phyloP scores from a whole-genome alignment of 2,329 filamentous ascomycete genomes.

The Sporothrix pseudoabietina region DNA sequence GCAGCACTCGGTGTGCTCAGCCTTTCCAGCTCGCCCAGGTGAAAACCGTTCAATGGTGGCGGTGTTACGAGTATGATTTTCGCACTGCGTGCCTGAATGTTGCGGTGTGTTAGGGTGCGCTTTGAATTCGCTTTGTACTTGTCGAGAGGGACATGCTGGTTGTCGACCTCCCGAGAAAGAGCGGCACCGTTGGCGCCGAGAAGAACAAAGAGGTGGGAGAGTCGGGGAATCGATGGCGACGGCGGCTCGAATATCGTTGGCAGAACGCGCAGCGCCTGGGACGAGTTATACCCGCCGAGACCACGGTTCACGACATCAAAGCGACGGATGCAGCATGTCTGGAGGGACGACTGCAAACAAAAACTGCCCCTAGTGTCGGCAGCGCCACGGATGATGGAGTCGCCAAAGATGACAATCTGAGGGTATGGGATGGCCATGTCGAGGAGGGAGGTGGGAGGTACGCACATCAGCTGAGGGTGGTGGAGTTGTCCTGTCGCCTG shows the following conservation, averaged over 20 bases:
- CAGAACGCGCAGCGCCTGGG: background rate
- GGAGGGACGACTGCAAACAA: background rate
- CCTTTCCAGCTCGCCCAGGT: background rate
- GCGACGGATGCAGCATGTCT: slow-evolving; percentile 1
- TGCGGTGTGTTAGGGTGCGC: background rate
- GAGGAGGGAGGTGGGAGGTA: background rate
- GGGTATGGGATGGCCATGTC: background rate
- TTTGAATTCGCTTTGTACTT: background rate
- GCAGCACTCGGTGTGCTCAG: background rate
- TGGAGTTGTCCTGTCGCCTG: background rate
- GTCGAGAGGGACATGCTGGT: background rate
- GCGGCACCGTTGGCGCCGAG: background rate
- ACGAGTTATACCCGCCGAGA: background rate
- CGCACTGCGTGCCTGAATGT: background rate
- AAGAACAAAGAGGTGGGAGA: background rate
- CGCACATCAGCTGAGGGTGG: no score
- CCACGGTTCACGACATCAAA: background rate
- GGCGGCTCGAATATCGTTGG: background rate
- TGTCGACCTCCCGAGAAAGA: background rate
- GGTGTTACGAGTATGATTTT: background rate
- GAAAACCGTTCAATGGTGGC: slow-evolving; percentile 8
- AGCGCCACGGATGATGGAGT: background rate
- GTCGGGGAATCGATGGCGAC: background rate
- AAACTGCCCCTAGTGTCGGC: background rate
- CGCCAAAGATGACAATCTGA: background rate